A percentile compares a stretch with the other conserved stretches of the same genome.
Conservation (phyloP, 2,329 filamentous ascomycete species). For the Paecilomyces niveus region DNA sequence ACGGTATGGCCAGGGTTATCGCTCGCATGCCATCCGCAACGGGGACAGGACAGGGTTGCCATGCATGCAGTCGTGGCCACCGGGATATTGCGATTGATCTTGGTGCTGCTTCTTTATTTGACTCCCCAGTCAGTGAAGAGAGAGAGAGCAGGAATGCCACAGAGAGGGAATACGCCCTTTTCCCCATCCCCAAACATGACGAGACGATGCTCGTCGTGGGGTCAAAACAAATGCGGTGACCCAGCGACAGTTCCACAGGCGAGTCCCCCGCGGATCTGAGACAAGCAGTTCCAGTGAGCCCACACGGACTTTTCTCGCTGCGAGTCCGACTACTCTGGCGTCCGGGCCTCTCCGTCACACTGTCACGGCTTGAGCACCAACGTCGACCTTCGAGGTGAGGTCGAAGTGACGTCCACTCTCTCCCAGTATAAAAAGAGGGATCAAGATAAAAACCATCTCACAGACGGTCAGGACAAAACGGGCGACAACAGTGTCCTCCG, state of each 20-base stretch:
- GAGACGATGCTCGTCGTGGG: too few relatives aligned
- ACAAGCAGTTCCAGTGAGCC: neutral
- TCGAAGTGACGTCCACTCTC: neutral
- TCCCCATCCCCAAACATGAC: too few relatives aligned
- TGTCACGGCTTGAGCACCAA: neutral
- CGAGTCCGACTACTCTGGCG: neutral
- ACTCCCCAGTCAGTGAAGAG: too few relatives aligned
- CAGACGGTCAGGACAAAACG: neutral
- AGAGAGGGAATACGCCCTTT: too few relatives aligned
- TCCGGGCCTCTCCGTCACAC: neutral
- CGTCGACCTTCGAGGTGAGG: neutral
- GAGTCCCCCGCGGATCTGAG: neutral
- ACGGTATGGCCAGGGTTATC: too few relatives aligned
- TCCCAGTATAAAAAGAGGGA: neutral
- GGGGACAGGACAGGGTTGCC: neutral
- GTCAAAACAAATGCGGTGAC: too few relatives aligned
- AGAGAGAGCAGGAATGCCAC: too few relatives aligned
- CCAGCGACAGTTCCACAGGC: too few relatives aligned
- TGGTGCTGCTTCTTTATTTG: too few relatives aligned
- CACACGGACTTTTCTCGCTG: neutral
- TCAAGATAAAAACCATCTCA: neutral
- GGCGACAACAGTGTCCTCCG: neutral
- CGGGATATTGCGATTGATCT: too few relatives aligned
- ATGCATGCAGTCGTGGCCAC: neutral
- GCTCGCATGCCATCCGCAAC: too few relatives aligned